Evolutionary conservation across 768 basidiomycete genomes (phyloP).

Genomic region (Termitomyces sp.): DNA sequence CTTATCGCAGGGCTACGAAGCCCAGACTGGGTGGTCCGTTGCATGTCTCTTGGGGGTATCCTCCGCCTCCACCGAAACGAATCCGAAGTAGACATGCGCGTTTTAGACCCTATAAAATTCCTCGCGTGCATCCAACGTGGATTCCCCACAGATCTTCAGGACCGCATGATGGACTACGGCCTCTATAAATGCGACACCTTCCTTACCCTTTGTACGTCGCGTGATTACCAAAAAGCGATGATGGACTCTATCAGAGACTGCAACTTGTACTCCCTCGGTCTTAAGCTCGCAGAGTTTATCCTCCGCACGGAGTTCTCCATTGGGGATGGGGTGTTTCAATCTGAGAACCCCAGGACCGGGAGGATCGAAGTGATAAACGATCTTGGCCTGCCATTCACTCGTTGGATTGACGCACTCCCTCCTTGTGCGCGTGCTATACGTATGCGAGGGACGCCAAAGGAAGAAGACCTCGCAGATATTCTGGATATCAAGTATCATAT

Average conservation of each 20-base stretch:
- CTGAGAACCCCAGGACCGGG: slow-evolving; percentile 39
- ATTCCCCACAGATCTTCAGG: slow-evolving; percentile 42
- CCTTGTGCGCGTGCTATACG: slow-evolving; percentile 57
- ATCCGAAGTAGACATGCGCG: slow-evolving; percentile 40
- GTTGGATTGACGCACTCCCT: slow-evolving; percentile 58
- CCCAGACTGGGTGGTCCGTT: slow-evolving; percentile 50
- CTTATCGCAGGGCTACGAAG: slow-evolving; percentile 55
- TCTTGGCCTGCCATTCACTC: slow-evolving; percentile 55
- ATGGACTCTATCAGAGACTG: slow-evolving; percentile 41
- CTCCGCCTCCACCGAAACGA: slow-evolving; percentile 44
- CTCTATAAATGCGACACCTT: slow-evolving; percentile 41
- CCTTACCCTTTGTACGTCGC: slow-evolving; percentile 34
- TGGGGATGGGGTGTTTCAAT: slow-evolving; percentile 51
- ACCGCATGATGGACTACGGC: slow-evolving; percentile 49
- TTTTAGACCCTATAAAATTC: slow-evolving; percentile 47
- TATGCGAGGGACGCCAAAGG: slow-evolving; percentile 31
- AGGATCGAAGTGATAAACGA: slow-evolving; percentile 34
- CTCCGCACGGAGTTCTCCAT: slow-evolving; percentile 59
- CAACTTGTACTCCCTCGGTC: slow-evolving; percentile 50
- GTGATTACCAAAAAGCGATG: slow-evolving; percentile 53
- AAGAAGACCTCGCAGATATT: slow-evolving; percentile 57
- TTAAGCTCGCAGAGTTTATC: slow-evolving; percentile 46
- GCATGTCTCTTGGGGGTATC: slow-evolving; percentile 48
- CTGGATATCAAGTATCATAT: slow-evolving; percentile 60
- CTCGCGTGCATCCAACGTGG: slow-evolving; percentile 37